Evolutionary conservation across 495 filamentous ascomycete genomes (phyloP).

Genomic region (Astrothelium subdiscretum): DNA sequence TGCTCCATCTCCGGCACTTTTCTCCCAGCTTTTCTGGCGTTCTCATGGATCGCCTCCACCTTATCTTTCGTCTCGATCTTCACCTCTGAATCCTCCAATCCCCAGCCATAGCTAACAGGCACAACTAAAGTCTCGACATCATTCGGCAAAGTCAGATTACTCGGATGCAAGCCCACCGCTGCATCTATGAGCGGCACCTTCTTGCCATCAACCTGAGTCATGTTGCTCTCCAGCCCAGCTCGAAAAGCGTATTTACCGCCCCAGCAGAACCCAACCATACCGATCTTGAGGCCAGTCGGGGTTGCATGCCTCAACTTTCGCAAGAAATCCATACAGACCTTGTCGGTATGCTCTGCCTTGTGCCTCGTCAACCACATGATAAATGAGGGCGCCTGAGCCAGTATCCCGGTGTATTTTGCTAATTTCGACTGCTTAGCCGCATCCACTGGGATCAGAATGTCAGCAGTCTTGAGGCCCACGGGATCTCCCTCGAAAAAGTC

Average conservation of each 20-base stretch:
- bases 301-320: slow-evolving; percentile 18
- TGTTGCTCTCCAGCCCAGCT: slow-evolving; percentile 21
- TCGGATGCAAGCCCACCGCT: slow-evolving; percentile 29
- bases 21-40: slow-evolving; percentile 13
- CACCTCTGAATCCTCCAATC: slow-evolving; percentile 25
- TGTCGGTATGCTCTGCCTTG: slow-evolving; percentile 23
- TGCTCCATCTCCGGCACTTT: slow-evolving; percentile 24
- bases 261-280: slow-evolving; percentile 35
- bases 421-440: slow-evolving; percentile 30
- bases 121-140: slow-evolving; percentile 31
- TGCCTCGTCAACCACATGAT: slow-evolving; percentile 30
- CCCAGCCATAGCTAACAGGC: slow-evolving; percentile 30
- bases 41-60: slow-evolving; percentile 21
- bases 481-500: slow-evolving; percentile 35
- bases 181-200: slow-evolving; percentile 31
- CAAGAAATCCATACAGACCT: slow-evolving; percentile 28
- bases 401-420: slow-evolving; percentile 27
- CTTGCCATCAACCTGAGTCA: slow-evolving; percentile 27
- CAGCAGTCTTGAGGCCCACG: slow-evolving; percentile 26
- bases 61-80: slow-evolving; percentile 20
- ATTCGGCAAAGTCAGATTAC: slow-evolving; percentile 26
- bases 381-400: slow-evolving; percentile 21
- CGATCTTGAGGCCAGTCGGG: slow-evolving; percentile 27
- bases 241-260: slow-evolving; percentile 32
- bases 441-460: slow-evolving; percentile 31